Evolutionary conservation across 2,329 filamentous ascomycete genomes (phyloP), one percentile per base, ranked within the genome.

Genomic region (Diaporthe batatas): DNA sequence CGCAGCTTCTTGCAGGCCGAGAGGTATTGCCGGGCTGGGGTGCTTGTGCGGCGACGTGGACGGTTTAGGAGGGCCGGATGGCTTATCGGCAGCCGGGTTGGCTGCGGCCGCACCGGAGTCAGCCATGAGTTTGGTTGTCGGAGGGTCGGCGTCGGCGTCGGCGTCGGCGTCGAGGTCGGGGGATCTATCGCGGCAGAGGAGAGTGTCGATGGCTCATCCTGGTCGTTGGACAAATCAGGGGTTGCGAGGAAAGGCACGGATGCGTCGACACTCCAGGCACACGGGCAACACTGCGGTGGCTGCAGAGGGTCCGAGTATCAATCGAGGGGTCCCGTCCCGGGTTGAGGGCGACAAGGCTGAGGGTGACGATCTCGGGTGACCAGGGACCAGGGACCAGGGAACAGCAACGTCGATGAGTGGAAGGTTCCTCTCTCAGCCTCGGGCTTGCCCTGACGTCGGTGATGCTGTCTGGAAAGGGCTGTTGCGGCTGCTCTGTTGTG

Each of bases 1-100:
- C 25, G 95, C 93, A 67, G 96, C 96, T 88, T 99, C 96, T 84
- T 96, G 96, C 77, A 98, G 89, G 74, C 92, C 91, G 47, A 98
- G 95, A 57, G 96, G 94, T 72, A 90, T 86, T 42, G 85, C 83
- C 47, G 86, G 83, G 75, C 81, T 82, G n/a, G 77, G 69, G 55
- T 76, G 75, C 47, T 69, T 57, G 18, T 42, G 36, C 42, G 36
- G 71, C 34, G 65, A 21, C 34, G 34, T 68, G 44, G 70, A 39
- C 49, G 57, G 16, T 23, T 36, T 58, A 44, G 51, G 44, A 49
- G 42, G 58, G 49, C n/a, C 44, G 44, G 59, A 36, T 23, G 69
- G 23, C 34, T 68, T 72, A 55, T 65, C 36, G 49, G 47, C 68
- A 42, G 73, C 70, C 34, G 70, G 16, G 25, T 71, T 59, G 42